Base-by-base conservation (phyloP, 495 filamentous ascomycete genomes). In the Melanomma pulvis-pyrius region DNA sequence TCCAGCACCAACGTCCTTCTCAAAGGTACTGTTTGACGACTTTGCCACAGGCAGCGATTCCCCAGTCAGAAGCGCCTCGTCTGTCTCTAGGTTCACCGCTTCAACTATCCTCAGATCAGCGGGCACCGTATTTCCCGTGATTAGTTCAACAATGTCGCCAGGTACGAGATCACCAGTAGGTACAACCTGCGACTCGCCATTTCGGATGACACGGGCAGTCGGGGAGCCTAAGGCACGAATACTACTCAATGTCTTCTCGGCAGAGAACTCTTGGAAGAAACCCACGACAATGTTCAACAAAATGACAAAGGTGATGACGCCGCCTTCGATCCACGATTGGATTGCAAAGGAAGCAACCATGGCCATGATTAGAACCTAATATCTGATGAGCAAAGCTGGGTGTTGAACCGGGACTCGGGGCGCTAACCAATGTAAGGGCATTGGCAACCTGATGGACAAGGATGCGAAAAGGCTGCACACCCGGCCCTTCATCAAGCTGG, bases 221-320 rank as follows among this genome's bases (percentile, higher is more conserved):
- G 92, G 92, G 2, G 92, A 90, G 0, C 89, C 91, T 7, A 96
- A 80, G 29, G 87, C 85, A 36, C 89, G 80, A 11, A 96, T 81
- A 24, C 90, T 89, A 47, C 93, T 86, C 82, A 96, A 93, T 63
- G 89, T 92, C 79, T 93, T 90, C 72, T 93, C 91, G 24, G 92
- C 92, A 59, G 86, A 82, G 72, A 89, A 93, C 72, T 96, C 92
- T 73, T 96, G 91, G 49, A 82, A 84, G 79, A 94, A 96, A 1
- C 88, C 89, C 24, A 91, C 85, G 39, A 85, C 77, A 32, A 93
- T 88, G 68, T 96, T 96, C 66, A 96, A 79, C 6, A 89, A 71
- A 56, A 96, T 92, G 74, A 96, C 91, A 28, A 85, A 88, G 5
- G 88, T 85, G n/a, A 96, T 83, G 19, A 96, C 91, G 41, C 88